Conservation (phyloP, 2,329 filamentous ascomycete genomes). For the Dryadomyces quercivorus region DNA sequence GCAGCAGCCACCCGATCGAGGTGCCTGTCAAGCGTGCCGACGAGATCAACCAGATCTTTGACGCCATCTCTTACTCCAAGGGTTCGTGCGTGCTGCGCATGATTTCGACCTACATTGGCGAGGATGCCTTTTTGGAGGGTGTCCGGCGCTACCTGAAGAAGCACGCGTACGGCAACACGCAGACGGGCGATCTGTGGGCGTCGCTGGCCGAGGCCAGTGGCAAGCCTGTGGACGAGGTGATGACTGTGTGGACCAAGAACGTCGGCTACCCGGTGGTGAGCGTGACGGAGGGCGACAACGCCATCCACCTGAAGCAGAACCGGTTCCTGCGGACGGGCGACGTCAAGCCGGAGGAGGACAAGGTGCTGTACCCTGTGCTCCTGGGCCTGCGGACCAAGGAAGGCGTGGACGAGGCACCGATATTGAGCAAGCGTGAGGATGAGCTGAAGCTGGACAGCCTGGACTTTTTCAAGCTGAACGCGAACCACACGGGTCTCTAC, state of each 20-base stretch:
- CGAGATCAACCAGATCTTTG: conserved; percentile 97
- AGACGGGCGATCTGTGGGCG: conserved; percentile 83
- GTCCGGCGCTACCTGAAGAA: conserved; percentile 86
- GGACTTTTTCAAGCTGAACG: conserved; percentile 95
- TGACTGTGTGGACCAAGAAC: conserved; percentile 95
- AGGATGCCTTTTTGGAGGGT: conserved; percentile 86
- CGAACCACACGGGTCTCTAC: conserved; percentile 87
- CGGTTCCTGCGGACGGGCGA: conserved; percentile 88
- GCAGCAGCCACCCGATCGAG: conserved; percentile 93
- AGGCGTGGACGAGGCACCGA: conserved; percentile 67
- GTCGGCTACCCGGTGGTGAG: conserved; percentile 86
- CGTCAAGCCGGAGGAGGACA: conserved; percentile 84
- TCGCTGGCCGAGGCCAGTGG: conserved; percentile 79
- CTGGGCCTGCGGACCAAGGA: conserved; percentile 73
- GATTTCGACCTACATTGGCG: conserved; percentile 91
- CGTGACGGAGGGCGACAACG: conserved; percentile 63
- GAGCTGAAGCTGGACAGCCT: conserved; percentile 65
- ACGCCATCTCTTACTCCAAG: conserved; percentile 95
- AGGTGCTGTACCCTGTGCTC: conserved; percentile 80
- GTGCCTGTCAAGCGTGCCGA: conserved; percentile 91
- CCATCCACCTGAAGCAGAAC: conserved; percentile 85
- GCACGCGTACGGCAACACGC: conserved; percentile 91
- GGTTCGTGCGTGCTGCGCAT: conserved; percentile 92
- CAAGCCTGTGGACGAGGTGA: conserved; percentile 79
- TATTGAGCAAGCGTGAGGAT: conserved; percentile 57